phyloP scores from a whole-genome alignment of 2,329 filamentous ascomycete genomes.

The Fusarium robinianum region DNA sequence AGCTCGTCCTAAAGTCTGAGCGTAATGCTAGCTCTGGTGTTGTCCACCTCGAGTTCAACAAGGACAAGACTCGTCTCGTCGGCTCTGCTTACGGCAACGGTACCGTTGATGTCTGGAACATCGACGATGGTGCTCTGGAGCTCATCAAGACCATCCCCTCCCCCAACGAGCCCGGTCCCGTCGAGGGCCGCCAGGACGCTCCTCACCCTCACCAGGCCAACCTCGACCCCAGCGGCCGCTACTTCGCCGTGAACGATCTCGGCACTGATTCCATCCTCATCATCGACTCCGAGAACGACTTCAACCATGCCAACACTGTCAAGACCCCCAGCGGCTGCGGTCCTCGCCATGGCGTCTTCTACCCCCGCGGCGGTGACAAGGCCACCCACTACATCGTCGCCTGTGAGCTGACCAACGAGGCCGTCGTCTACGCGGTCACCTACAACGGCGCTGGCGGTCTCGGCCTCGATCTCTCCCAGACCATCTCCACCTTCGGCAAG shows the following conservation, averaged over 20 bases:
- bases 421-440: conserved; percentile 49
- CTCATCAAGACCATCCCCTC: conserved; percentile 47
- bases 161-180: conserved; percentile 41
- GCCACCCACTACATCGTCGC: conserved; percentile 53
- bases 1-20: conserved; percentile 37
- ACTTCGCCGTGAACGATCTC: conserved; percentile 54
- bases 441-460: conserved; percentile 46
- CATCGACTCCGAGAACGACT: conserved; percentile 51
- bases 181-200: conserved; percentile 40
- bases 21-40: conserved; percentile 48
- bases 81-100: conserved; percentile 49
- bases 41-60: conserved; percentile 54
- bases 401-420: conserved; percentile 52
- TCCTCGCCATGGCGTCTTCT: conserved; percentile 57
- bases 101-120: conserved; percentile 53
- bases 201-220: conserved; percentile 54
- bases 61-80: conserved; percentile 50
- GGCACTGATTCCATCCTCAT: conserved; percentile 54
- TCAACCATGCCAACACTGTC: conserved; percentile 43
- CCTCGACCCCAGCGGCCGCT: conserved; percentile 54
- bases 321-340: conserved; percentile 46
- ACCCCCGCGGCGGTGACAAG: conserved; percentile 39
- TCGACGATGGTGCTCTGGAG: conserved; percentile 42
- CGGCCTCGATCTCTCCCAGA: conserved; percentile 43
- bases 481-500: conserved; percentile 48